Evolutionary conservation across 768 basidiomycete species (phyloP).

Genomic region (Boletus tomentosulus): DNA sequence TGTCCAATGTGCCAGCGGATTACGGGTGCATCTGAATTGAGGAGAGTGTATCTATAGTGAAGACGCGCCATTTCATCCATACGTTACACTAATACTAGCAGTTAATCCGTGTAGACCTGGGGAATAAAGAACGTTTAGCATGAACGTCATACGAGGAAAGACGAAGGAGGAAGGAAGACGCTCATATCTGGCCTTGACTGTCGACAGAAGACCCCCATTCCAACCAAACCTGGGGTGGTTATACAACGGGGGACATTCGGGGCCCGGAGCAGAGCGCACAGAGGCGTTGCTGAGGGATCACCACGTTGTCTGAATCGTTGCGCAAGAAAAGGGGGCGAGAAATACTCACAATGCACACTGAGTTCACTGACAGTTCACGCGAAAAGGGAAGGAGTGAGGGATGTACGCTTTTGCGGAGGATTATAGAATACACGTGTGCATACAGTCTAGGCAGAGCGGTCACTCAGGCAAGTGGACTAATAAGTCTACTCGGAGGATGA

Average conservation of each 20-base stretch:
- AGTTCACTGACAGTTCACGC: neutral
- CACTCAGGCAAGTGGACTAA: constrained; percentile 84
- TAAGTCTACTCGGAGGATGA: constrained; percentile 53
- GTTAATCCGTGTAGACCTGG: constrained; percentile 4
- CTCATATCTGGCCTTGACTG: constrained; percentile 89
- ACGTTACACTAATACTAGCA: constrained; percentile 3
- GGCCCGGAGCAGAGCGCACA: constrained; percentile 9
- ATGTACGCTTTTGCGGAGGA: constrained; percentile 16
- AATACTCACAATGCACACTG: constrained; percentile 28
- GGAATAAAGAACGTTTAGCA: constrained; percentile 3
- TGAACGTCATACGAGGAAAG: neutral
- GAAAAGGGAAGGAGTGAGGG: neutral
- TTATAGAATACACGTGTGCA: constrained; percentile 27
- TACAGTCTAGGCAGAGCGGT: constrained; percentile 15
- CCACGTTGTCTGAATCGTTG: constrained; percentile 68
- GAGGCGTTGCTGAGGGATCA: constrained; percentile 37
- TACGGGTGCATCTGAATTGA: constrained; percentile 68
- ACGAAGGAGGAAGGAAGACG: constrained; percentile 7
- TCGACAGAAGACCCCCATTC: constrained; percentile 47
- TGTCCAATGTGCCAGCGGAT: constrained; percentile 89
- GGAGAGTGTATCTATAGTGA: constrained; percentile 64
- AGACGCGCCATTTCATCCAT: neutral
- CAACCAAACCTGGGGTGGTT: constrained; percentile 54
- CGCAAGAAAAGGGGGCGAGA: neutral
- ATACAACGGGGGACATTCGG: constrained; percentile 36